Evolutionary conservation across 768 basidiomycete genomes (phyloP), one percentile per base, ranked within the genome.

Genomic region (Pleurotus tuoliensis): DNA sequence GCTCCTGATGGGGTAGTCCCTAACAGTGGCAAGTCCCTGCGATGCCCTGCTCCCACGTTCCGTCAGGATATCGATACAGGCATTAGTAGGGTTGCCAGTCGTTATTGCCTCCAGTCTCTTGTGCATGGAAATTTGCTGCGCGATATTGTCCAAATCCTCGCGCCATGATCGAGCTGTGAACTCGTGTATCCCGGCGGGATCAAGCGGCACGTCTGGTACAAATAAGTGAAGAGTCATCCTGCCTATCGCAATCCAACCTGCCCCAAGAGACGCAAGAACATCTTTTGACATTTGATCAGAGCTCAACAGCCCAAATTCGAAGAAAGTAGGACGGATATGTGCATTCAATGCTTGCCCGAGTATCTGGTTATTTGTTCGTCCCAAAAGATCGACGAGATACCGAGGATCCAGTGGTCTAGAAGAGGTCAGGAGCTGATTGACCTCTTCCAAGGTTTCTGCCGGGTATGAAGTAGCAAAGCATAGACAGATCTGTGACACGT

Each of bases 141-240:
- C 59, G 3, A 90, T 61, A 22, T 73, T 62, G 1, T 66, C 60
- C 30, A 72, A 62, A 54, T 83, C 76, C 48, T 74, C 64, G 25
- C 66, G 63, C 66, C 78, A 75, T 25, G 84, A 82, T 27, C 73
- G 67, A 1, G 64, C 63, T 0, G 74, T 71, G 47, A 74, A 80
- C 50, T 73, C 77, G 54, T 84, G 77, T 34, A 86, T 79, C 20
- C 84, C 84, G 5, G 87, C 84, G 24, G 97, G 97, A 67, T 99
- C 97, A 48, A 98, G 71, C 2, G 95, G 93, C 1, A 82, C 73
- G 67, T 92, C 81, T 0, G 97, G 94, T 39, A 98, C 76, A 64
- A 88, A 87, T 16, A 95, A 78, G 3, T 86, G 76, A 20, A 93
- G 66, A 22, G 94, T 69, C 54, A 86, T 61, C 15, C 76, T 76